Conservation (phyloP, 2,329 filamentous ascomycete genomes). For the Microthyrium microscopicum region DNA sequence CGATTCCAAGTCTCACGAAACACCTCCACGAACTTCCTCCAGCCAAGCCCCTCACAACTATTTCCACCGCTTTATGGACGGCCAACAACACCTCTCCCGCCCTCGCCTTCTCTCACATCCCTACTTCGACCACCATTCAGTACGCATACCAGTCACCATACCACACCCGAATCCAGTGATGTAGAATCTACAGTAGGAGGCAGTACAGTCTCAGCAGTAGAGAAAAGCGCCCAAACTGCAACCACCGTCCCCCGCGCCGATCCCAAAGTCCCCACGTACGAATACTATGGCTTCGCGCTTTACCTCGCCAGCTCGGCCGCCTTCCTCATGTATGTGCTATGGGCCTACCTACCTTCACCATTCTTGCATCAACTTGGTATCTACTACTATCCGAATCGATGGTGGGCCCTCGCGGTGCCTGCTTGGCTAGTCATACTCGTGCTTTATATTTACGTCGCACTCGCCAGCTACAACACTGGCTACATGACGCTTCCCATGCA, state of each 20-base stretch:
- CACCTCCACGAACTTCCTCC: too few relatives aligned
- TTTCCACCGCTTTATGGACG: slow-evolving; percentile 93
- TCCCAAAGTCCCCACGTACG: slow-evolving; percentile 94
- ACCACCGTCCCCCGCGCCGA: slow-evolving; percentile 61
- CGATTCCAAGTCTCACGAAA: too few relatives aligned
- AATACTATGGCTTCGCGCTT: slow-evolving; percentile 97
- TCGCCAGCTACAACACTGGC: slow-evolving; percentile 80
- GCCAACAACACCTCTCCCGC: slow-evolving; percentile 85
- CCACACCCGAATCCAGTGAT: slow-evolving; percentile 81
- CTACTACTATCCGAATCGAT: slow-evolving; percentile 90
- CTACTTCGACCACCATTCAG: slow-evolving; percentile 59
- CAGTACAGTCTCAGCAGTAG: slow-evolving; percentile 20
- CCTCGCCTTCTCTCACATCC: slow-evolving; percentile 81
- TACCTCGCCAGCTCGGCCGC: slow-evolving; percentile 76
- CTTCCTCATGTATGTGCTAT: slow-evolving; percentile 58
- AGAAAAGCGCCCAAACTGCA: slow-evolving; percentile 41
- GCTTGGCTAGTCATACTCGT: slow-evolving; percentile 78
- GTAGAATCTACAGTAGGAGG: slow-evolving; percentile 38
- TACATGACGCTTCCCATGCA: slow-evolving; percentile 68
- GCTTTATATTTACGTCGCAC: slow-evolving; percentile 84
- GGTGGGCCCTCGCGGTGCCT: slow-evolving; percentile 91
- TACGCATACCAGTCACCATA: slow-evolving; percentile 51
- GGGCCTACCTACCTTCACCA: slow-evolving; percentile 83
- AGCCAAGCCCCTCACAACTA: slow-evolving; percentile 14
- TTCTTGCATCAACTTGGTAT: slow-evolving; percentile 88